Evolutionary conservation across 225 moss, liverwort and hornwort genomes (phyloP).

Genomic region (Sphagnum tenellum): DNA sequence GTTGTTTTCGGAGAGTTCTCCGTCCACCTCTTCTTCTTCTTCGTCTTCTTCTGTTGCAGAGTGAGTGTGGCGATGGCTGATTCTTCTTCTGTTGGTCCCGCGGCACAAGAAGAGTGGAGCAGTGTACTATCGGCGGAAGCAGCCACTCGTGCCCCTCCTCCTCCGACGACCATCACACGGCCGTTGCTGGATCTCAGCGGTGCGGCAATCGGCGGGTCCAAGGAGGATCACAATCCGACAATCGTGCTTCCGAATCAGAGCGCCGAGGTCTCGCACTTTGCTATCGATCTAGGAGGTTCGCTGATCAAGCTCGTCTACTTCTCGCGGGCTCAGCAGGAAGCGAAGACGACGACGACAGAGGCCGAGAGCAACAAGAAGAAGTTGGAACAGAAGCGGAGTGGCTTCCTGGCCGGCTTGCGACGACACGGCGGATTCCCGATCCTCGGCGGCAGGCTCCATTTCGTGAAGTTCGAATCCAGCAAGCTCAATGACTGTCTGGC

Average conservation of each 20-base stretch:
- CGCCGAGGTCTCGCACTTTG: conserved; percentile 94
- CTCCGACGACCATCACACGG: neutral
- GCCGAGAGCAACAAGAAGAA: conserved; percentile 24
- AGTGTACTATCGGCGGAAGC: too few relatives aligned
- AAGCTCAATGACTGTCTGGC: conserved; percentile 87
- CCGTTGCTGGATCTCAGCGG: conserved; percentile 82
- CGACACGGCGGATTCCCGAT: conserved; percentile 65
- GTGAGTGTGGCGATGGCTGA: too few relatives aligned
- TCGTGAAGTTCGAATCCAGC: conserved; percentile 89
- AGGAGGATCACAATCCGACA: conserved; percentile 78
- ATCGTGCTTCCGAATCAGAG: conserved; percentile 92
- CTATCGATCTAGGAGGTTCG: conserved; percentile 91
- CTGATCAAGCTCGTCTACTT: conserved; percentile 96
- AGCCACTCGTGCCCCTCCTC: too few relatives aligned
- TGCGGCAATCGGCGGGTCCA: conserved; percentile 82
- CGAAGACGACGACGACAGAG: conserved; percentile 11
- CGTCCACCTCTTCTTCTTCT: too few relatives aligned
- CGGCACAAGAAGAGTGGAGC: too few relatives aligned
- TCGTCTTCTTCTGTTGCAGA: too few relatives aligned
- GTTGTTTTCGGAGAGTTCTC: too few relatives aligned
- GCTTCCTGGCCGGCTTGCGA: conserved; percentile 61
- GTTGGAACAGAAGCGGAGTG: conserved; percentile 34
- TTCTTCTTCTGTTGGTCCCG: too few relatives aligned
- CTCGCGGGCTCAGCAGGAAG: conserved; percentile 62
- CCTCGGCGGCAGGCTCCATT: conserved; percentile 86